Base-by-base conservation (phyloP, 2,329 filamentous ascomycete genomes). In the Ceratocystis huliohia region DNA sequence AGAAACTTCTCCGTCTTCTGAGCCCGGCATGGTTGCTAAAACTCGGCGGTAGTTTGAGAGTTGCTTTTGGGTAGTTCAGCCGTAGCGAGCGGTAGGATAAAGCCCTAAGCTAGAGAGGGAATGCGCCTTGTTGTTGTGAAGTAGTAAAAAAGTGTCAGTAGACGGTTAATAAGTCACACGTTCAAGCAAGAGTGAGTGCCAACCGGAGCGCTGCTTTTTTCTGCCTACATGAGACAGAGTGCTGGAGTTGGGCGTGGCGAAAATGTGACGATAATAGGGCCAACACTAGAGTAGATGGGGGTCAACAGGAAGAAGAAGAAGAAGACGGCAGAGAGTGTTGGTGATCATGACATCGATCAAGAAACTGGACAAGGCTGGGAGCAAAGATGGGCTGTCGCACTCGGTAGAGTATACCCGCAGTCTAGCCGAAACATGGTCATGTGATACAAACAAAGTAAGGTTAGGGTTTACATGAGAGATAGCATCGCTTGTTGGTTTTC, bases 61-160 rank as follows among this genome's bases (percentile, higher is more conserved):
- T 25, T 63, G 30, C n/a, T 37, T 10, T 25, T 53, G 3, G 22
- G 20, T 17, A 59, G 8, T 33, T n/a, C 3, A 41, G 53, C 3
- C 22, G 65, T 30, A 37, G 50, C 62, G 28, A 15, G 37, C 22
- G 46, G 22, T 53, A 20, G 45, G 28, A n/a, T 30, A 7, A 33
- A 57, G 50, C 6, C n/a, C 30, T n/a, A 20, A 15, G 20, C 45
- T 44, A 53, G 15, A 10, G 57, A n/a, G 48, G 61, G 50, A 25
- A 46, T 63, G 45, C 28, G 61, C 41, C 48, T 48, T 63, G 28
- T 28, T 41, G 8, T 6, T 64, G 25, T 13, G 56, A 53, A 61
- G 62, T 30, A 64, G 57, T 37, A 28, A 37, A 65, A 37, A 61
- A 64, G 62, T 62, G 66, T 67, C 66, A 67, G 66, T 67, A 65